Percentiles rank a stretch among this genome's conserved stretches.
Evolutionary conservation across 352 stramenopile genomes (phyloP).

Genomic region (Phytophthora vignae): DNA sequence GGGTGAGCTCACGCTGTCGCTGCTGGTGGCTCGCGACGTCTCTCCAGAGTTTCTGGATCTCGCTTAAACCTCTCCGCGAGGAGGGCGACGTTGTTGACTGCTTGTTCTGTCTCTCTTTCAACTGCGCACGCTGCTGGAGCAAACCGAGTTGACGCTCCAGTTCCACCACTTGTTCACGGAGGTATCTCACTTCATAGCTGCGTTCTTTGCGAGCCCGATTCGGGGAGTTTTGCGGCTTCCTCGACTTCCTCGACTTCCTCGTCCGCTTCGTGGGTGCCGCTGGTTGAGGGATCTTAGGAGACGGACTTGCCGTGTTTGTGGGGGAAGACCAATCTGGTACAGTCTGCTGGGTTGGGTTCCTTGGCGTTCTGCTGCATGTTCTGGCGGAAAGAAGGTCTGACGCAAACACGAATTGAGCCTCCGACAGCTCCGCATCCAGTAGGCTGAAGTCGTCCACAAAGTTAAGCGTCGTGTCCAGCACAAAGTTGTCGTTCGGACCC

Average conservation of each 20-base stretch:
- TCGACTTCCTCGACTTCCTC: neutral
- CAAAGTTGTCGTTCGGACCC: neutral
- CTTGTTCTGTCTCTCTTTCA: neutral
- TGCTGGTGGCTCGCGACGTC: neutral
- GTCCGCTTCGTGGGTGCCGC: neutral
- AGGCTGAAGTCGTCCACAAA: neutral
- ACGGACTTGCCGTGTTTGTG: too few relatives aligned
- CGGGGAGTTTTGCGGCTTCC: slow-evolving; percentile 32
- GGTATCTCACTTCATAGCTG: slow-evolving; percentile 67
- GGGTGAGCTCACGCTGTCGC: neutral
- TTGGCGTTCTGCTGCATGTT: neutral
- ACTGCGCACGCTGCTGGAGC: slow-evolving; percentile 16
- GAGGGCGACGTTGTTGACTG: neutral
- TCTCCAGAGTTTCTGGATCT: neutral
- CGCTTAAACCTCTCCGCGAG: neutral
- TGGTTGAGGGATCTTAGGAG: neutral
- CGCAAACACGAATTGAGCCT: too few relatives aligned
- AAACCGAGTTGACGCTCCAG: slow-evolving; percentile 54
- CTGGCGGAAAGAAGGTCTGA: too few relatives aligned
- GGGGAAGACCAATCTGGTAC: too few relatives aligned
- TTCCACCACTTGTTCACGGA: slow-evolving; percentile 61
- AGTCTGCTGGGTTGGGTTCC: too few relatives aligned
- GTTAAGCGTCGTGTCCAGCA: neutral
- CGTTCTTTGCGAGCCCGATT: slow-evolving; percentile 34
- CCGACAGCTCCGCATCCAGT: neutral